These are phyloP conservation scores for Rhizopus sp. DNA, from an alignment of 371 early-diverging fungal species.

Conservation along the genomic window DNA sequence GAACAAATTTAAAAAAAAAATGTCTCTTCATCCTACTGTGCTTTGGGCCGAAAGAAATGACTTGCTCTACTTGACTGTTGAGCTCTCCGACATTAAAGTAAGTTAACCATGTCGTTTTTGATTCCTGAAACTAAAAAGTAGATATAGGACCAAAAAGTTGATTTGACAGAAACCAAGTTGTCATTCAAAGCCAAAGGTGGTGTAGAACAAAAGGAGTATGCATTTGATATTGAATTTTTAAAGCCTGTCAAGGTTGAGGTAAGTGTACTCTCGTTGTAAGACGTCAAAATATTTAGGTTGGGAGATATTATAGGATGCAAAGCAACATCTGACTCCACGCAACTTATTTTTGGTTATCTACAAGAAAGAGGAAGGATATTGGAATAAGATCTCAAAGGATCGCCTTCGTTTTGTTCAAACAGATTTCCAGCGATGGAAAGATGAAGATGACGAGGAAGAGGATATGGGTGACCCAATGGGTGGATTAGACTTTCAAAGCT, in stretches of 20 bases:
- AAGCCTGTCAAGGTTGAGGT: slow-evolving; percentile 74
- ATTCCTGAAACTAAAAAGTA: not conserved
- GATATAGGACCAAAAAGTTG: slow-evolving; percentile 20
- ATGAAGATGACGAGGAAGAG: slow-evolving; percentile 86
- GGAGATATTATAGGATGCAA: slow-evolving; percentile 57
- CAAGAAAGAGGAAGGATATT: slow-evolving; percentile 77
- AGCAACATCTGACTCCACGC: slow-evolving; percentile 68
- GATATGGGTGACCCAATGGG: slow-evolving; percentile 37
- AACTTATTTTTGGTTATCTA: slow-evolving; percentile 63
- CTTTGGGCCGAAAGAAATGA: slow-evolving; percentile 93
- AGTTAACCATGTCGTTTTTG: not conserved
- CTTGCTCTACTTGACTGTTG: slow-evolving; percentile 84
- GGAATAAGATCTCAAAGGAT: slow-evolving; percentile 85
- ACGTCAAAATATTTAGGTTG: not conserved
- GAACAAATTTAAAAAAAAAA: slow-evolving; percentile 11
- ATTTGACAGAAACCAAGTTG: slow-evolving; percentile 49
- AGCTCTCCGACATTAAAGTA: slow-evolving; percentile 74
- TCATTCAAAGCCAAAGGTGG: slow-evolving; percentile 64
- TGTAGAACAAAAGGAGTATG: slow-evolving; percentile 72
- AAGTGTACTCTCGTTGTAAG: slow-evolving; percentile 7
- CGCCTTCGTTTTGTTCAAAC: slow-evolving; percentile 79
- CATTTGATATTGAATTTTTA: slow-evolving; percentile 76
- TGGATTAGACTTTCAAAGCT: slow-evolving; percentile 49
- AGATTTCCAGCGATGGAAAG: slow-evolving; percentile 90
- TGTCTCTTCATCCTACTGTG: slow-evolving; percentile 69